Evolutionary conservation across 805 yeast genomes (phyloP), one percentile per base, ranked within the genome.

Genomic region (Ogataea kodamae): DNA sequence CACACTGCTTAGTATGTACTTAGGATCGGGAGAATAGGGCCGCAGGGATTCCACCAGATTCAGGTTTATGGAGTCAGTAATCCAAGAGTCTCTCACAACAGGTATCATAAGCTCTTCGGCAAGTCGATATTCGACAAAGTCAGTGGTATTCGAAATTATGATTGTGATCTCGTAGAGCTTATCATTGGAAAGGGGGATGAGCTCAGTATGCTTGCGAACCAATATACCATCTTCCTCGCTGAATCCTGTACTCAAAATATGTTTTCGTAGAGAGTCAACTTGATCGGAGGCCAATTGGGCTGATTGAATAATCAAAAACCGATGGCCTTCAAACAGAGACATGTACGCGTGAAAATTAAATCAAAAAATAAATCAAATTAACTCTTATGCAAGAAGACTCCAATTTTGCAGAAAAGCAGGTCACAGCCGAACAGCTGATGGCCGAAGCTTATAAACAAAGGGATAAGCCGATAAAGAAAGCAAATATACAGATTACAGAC

Each of bases 11-110:
- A 90, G 65, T 42, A 84, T 72, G 39, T 72, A 76, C 18, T 64
- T 64, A 6, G 85, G 81, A 50, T 81, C 82, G 0, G 96, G 94
- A 10, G 85, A 76, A 54, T 72, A 88, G 2, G 72, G 68, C 36
- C 78, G 67, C 24, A 71, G 64, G 5, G 81, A 74, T 17, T 68
- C 64, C 9, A 69, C 53, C 34, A 70, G 65, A 0, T 61, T 59
- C 17, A 53, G 53, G 6, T 49, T 49, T 0, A 68, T 49, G 3
- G 80, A 71, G 22, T 71, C 76, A 18, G 55, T 44, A 2, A 83
- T 63, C 87, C 92, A 86, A 5, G 63, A 54, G 0, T 78, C 67
- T 0, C 72, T 69, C 10, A 84, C 81, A 1, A 82, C 70, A 0
- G 92, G 87, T 9, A 81, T 65, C 76, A 82, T 68, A 22, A 70